A percentile compares a stretch with the other conserved stretches of the same genome.
Evolutionary conservation across 2,329 filamentous ascomycete genomes (phyloP).

Genomic region (Amauroascus verrucosus): DNA sequence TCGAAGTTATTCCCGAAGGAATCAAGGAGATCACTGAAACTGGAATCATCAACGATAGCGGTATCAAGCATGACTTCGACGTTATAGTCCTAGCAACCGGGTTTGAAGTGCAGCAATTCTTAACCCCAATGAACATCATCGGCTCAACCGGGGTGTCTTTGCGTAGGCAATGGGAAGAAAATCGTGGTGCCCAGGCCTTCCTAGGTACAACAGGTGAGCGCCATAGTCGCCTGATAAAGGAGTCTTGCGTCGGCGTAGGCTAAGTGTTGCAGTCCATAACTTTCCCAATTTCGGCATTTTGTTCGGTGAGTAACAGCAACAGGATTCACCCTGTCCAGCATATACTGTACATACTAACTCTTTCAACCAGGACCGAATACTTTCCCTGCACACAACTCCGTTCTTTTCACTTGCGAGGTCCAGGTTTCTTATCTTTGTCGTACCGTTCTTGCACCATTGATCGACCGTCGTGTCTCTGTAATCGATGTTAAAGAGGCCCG

Average conservation of each 20-base stretch:
- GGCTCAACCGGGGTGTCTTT: slow-evolving; percentile 21
- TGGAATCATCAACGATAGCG: slow-evolving; percentile 10
- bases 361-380: slow-evolving; percentile 22
- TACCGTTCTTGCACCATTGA: slow-evolving; percentile 25
- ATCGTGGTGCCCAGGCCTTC: slow-evolving; percentile 26
- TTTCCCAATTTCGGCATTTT: slow-evolving; percentile 24
- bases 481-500: slow-evolving; percentile 30
- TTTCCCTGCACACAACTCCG: slow-evolving; percentile 26
- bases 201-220: slow-evolving; percentile 16
- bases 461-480: slow-evolving; percentile 25
- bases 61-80: slow-evolving; percentile 20
- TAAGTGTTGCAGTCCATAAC: slow-evolving; percentile 19
- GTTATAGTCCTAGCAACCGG: slow-evolving; percentile 29
- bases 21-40: slow-evolving; percentile 16
- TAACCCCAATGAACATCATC: slow-evolving; percentile 26
- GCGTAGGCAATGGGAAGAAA: slow-evolving; percentile 22
- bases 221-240: too few species aligned
- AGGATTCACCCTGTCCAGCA: neutral
- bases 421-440: slow-evolving; percentile 25
- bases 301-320: slow-evolving; percentile 12
- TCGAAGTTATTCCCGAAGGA: slow-evolving; percentile 13
- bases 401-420: slow-evolving; percentile 25
- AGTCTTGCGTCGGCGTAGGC: too few species aligned
- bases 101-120: slow-evolving; percentile 29
- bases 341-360: neutral